Evolutionary conservation across 2,329 filamentous ascomycete species (phyloP).

Genomic region (Volutella citrinella): DNA sequence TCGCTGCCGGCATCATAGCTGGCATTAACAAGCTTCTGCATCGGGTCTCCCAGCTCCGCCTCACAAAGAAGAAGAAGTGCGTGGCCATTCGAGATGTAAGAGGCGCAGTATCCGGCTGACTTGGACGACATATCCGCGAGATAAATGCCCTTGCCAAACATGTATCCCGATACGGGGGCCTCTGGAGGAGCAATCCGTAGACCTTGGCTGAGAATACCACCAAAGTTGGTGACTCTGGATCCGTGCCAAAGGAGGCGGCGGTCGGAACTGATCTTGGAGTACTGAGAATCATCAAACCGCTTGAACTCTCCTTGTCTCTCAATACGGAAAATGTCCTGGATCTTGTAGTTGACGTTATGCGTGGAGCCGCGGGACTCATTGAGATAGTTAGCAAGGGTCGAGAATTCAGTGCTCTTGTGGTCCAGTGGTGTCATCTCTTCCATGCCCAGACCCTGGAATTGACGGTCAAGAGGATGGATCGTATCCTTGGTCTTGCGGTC

Average conservation of each 20-base stretch:
- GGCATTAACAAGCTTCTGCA: slow-evolving; percentile 58
- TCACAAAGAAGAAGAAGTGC: slow-evolving; percentile 81
- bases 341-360: slow-evolving; percentile 57
- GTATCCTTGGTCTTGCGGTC: slow-evolving; percentile 47
- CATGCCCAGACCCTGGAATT: slow-evolving; percentile 69
- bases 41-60: slow-evolving; percentile 69
- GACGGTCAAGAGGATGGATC: slow-evolving; percentile 66
- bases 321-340: slow-evolving; percentile 80
- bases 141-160: slow-evolving; percentile 91
- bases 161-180: slow-evolving; percentile 76
- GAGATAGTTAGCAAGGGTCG: slow-evolving; percentile 66
- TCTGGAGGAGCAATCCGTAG: slow-evolving; percentile 86
- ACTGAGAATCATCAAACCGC: slow-evolving; percentile 60
- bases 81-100: slow-evolving; percentile 60
- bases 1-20: slow-evolving; percentile 62
- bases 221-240: slow-evolving; percentile 78
- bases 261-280: slow-evolving; percentile 55
- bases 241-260: slow-evolving; percentile 85
- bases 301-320: slow-evolving; percentile 69
- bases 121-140: slow-evolving; percentile 83
- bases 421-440: slow-evolving; percentile 73
- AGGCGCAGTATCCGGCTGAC: slow-evolving; percentile 73
- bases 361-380: slow-evolving; percentile 62
- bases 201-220: slow-evolving; percentile 82
- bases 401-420: slow-evolving; percentile 58